Evolutionary conservation across 2,329 filamentous ascomycete genomes (phyloP).

Genomic region (Trichoderma sp.): DNA sequence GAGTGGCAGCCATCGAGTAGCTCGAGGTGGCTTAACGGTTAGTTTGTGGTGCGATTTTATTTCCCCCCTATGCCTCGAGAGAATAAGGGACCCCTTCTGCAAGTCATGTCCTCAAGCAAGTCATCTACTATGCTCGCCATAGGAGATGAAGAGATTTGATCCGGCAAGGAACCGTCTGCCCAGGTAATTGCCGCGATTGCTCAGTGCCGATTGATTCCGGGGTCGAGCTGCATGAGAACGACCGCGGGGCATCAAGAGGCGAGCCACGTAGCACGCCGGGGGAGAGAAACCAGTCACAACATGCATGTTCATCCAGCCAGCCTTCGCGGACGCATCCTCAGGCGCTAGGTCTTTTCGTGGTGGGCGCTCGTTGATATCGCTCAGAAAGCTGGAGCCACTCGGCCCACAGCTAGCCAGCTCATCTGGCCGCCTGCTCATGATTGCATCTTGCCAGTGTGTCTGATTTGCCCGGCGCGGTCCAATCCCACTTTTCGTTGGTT

Average conservation of each 20-base stretch:
- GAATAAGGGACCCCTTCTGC: neutral
- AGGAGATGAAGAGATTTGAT: neutral
- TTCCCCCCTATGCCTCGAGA: neutral
- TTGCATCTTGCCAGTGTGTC: slow-evolving; percentile 11
- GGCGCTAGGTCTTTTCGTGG: slow-evolving; percentile 25
- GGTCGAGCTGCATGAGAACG: slow-evolving; percentile 35
- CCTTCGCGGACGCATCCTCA: slow-evolving; percentile 27
- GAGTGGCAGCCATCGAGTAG: slow-evolving; percentile 11
- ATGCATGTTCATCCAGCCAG: slow-evolving; percentile 25
- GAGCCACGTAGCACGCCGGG: slow-evolving; percentile 41
- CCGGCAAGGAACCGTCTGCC: neutral
- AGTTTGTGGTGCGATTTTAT: slow-evolving; percentile 15
- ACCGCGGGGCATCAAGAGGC: slow-evolving; percentile 34
- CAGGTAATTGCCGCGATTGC: slow-evolving; percentile 24
- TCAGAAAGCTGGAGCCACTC: slow-evolving; percentile 21
- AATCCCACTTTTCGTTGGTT: slow-evolving; percentile 23
- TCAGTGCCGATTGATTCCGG: slow-evolving; percentile 34
- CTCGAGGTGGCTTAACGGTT: slow-evolving; percentile 8
- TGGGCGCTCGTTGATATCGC: slow-evolving; percentile 25
- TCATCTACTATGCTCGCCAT: slow-evolving; percentile 2
- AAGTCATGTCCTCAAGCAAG: slow-evolving; percentile 18
- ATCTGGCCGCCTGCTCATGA: slow-evolving; percentile 24
- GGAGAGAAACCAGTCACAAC: slow-evolving; percentile 33
- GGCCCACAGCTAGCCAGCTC: slow-evolving; percentile 26
- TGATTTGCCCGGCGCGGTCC: slow-evolving; percentile 21